These are phyloP conservation scores for Geranium brycei DNA, from an alignment of 345 rosid species.

Conservation along the genomic window DNA sequence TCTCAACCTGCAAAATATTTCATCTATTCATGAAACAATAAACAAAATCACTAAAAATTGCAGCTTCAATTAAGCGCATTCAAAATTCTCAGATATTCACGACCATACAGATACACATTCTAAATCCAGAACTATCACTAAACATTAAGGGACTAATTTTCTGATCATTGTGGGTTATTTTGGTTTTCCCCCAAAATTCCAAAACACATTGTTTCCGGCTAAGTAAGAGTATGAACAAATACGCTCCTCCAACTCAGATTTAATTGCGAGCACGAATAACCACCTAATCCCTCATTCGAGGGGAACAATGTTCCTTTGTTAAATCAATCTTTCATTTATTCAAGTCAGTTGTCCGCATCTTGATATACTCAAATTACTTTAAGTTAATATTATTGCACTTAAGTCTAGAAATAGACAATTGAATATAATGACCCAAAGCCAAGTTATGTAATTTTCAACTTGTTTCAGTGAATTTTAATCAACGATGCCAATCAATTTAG, in stretches of 20 bases:
- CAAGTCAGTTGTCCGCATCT: not conserved
- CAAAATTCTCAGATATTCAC: not conserved
- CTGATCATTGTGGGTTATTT: not conserved
- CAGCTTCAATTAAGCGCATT: not conserved
- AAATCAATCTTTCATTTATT: not conserved
- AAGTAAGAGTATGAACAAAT: not conserved
- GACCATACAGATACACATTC: not conserved
- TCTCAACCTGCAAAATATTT: slow-evolving; percentile 52
- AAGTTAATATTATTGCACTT: not conserved
- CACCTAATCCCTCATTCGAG: too few relatives aligned
- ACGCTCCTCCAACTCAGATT: not conserved
- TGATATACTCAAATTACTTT: not conserved
- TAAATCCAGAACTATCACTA: not conserved
- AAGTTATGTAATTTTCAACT: not conserved
- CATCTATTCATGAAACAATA: not conserved
- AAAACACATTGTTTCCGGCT: not conserved
- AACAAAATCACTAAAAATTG: not conserved
- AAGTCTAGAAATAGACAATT: not conserved
- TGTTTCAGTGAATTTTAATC: not conserved
- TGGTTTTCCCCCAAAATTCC: not conserved
- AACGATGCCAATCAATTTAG: too few relatives aligned
- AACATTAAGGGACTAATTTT: not conserved
- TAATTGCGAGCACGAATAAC: not conserved
- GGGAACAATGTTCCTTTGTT: not conserved
- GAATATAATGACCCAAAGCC: not conserved